Conservation (phyloP, 495 filamentous ascomycete species). For the Aeminium ludgeri region DNA sequence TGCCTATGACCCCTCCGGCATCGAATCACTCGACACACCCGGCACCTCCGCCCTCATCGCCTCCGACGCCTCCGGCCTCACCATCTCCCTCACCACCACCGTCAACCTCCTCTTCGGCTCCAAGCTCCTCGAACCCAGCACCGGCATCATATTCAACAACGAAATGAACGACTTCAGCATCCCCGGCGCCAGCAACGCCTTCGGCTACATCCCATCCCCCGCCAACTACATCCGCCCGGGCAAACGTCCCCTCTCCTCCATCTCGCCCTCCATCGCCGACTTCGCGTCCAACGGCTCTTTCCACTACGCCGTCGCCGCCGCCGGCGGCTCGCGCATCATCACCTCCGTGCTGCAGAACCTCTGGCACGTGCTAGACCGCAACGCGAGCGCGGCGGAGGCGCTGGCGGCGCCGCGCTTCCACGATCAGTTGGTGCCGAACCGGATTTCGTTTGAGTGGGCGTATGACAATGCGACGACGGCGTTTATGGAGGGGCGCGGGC, state of each 20-base stretch:
- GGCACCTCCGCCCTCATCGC: constrained; percentile 17
- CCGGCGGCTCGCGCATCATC: constrained; percentile 80
- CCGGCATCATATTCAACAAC: constrained; percentile 77
- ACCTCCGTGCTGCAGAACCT: constrained; percentile 65
- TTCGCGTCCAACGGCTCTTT: constrained; percentile 43
- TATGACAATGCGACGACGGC: constrained; percentile 51
- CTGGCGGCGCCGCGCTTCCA: constrained; percentile 56
- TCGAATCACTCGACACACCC: constrained; percentile 15
- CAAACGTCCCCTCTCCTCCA: constrained; percentile 68
- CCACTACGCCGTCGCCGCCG: constrained; percentile 56
- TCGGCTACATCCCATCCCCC: constrained; percentile 64
- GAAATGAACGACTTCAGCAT: constrained; percentile 89
- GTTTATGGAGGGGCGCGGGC: constrained; percentile 44
- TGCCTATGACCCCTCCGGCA: constrained; percentile 19
- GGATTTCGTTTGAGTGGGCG: constrained; percentile 49
- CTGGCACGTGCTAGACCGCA: constrained; percentile 52
- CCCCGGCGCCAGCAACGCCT: constrained; percentile 55
- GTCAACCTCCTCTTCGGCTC: constrained; percentile 76
- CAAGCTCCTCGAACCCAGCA: constrained; percentile 61
- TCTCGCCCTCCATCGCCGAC: constrained; percentile 61
- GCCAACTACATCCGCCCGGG: constrained; percentile 66
- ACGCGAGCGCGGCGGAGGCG: constrained; percentile 39
- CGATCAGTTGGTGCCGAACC: constrained; percentile 64
- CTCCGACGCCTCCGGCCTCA: constrained; percentile 12
- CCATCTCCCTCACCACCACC: constrained; percentile 33